A percentile compares a stretch with the other conserved stretches of the same genome.
Evolutionary conservation across 441 rosid genomes (phyloP).

Genomic region (Brassica hybrid): DNA sequence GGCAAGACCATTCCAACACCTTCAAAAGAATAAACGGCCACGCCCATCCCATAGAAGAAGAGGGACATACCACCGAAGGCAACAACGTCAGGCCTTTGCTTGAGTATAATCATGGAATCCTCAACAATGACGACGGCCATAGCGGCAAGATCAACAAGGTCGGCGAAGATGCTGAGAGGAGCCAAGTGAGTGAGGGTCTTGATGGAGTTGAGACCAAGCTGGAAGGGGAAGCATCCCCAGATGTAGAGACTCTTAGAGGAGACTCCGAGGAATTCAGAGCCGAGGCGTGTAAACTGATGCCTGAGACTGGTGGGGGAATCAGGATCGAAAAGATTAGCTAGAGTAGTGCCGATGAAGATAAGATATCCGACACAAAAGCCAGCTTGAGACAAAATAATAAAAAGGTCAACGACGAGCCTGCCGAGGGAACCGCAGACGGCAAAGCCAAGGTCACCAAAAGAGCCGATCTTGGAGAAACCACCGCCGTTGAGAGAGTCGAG

Average conservation of each 20-base stretch:
- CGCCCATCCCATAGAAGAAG: slow-evolving; percentile 80
- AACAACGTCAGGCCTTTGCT: slow-evolving; percentile 49
- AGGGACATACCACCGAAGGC: slow-evolving; percentile 67
- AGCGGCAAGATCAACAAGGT: slow-evolving; percentile 76
- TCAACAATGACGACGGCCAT: slow-evolving; percentile 71
- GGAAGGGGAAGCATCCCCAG: slow-evolving; percentile 80
- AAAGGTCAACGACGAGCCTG: slow-evolving; percentile 55
- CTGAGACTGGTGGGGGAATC: slow-evolving; percentile 24
- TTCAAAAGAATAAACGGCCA: slow-evolving; percentile 79
- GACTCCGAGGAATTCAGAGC: slow-evolving; percentile 41
- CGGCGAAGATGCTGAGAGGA: slow-evolving; percentile 86
- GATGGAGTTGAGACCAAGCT: slow-evolving; percentile 72
- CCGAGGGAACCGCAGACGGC: slow-evolving; percentile 68
- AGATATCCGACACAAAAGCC: slow-evolving; percentile 58
- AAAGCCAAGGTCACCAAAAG: slow-evolving; percentile 86
- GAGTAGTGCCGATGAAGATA: slow-evolving; percentile 46
- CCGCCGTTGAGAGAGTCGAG: slow-evolving; percentile 37
- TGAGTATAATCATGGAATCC: slow-evolving; percentile 48
- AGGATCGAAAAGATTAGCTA: slow-evolving; percentile 42
- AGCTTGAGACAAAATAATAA: slow-evolving; percentile 67
- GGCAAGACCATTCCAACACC: slow-evolving; percentile 84
- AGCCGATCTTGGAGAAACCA: slow-evolving; percentile 46
- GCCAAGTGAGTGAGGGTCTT: slow-evolving; percentile 77
- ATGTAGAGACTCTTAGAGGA: slow-evolving; percentile 60
- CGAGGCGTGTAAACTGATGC: slow-evolving; percentile 20